These are phyloP conservation scores for Cyberlindnera americana DNA, from an alignment of 805 yeast species.

Conservation along the genomic window DNA sequence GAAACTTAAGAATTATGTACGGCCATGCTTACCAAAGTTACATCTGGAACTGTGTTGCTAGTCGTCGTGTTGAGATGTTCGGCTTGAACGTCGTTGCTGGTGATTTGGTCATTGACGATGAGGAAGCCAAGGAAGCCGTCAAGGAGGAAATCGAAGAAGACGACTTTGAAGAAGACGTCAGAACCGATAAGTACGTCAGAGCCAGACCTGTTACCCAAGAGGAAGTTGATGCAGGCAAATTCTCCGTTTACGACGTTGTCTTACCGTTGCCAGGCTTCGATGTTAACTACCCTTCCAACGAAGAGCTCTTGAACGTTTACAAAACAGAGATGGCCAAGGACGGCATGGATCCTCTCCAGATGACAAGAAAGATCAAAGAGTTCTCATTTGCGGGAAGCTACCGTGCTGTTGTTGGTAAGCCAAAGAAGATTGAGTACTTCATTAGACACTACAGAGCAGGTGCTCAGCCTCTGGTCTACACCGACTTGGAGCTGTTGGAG, in stretches of 20 bases:
- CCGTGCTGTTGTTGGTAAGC: slow-evolving; percentile 66
- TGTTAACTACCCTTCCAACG: slow-evolving; percentile 76
- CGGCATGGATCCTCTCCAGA: slow-evolving; percentile 75
- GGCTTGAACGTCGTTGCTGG: slow-evolving; percentile 75
- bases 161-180: slow-evolving; percentile 70
- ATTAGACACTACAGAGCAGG: slow-evolving; percentile 58
- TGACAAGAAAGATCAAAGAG: slow-evolving; percentile 83
- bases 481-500: slow-evolving; percentile 65
- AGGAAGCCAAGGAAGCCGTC: slow-evolving; percentile 22
- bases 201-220: slow-evolving; percentile 75
- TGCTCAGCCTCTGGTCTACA: slow-evolving; percentile 69
- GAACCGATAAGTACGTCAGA: slow-evolving; percentile 50
- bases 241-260: slow-evolving; percentile 76
- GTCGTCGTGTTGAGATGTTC: slow-evolving; percentile 65
- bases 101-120: slow-evolving; percentile 60
- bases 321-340: slow-evolving; percentile 73
- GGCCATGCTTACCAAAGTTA: slow-evolving; percentile 97
- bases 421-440: slow-evolving; percentile 58
- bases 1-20: slow-evolving; percentile 90
- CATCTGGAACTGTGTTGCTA: slow-evolving; percentile 87
- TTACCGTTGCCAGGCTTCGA: slow-evolving; percentile 97
- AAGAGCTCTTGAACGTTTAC: slow-evolving; percentile 55
- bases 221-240: slow-evolving; percentile 58
- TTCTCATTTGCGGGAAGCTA: slow-evolving; percentile 92
- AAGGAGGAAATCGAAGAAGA: slow-evolving; percentile 31